These are phyloP conservation scores for Herpetomonas muscarum DNA, from an alignment of 208 protist species.

Conservation along the genomic window DNA sequence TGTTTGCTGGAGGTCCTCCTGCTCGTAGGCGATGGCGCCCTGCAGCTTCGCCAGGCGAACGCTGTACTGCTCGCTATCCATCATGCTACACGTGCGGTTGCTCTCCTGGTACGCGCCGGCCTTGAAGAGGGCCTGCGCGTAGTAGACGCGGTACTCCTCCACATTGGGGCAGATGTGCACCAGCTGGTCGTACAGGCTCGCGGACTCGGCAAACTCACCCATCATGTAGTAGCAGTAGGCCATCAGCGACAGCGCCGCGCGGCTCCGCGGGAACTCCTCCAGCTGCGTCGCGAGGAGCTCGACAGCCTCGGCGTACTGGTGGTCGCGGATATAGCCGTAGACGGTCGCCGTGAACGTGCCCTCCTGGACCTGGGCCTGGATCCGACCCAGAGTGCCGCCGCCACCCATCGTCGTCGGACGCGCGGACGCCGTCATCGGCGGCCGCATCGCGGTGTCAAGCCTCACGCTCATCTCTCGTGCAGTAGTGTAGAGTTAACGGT, in stretches of 20 bases:
- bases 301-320: slow-evolving; percentile 93
- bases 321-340: slow-evolving; percentile 93
- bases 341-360: slow-evolving; percentile 95
- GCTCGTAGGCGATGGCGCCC: slow-evolving; percentile 90
- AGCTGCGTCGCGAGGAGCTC: slow-evolving; percentile 86
- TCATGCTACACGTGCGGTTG: slow-evolving; percentile 68
- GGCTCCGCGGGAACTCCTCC: slow-evolving; percentile 92
- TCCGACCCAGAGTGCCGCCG: slow-evolving; percentile 88
- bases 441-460: slow-evolving; percentile 62
- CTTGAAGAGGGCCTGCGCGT: slow-evolving; percentile 95
- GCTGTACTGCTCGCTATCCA: slow-evolving; percentile 81
- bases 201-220: slow-evolving; percentile 87
- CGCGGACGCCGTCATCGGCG: slow-evolving; percentile 29
- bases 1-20: slow-evolving; percentile 89
- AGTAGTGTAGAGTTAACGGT: neutral
- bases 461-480: slow-evolving; percentile 25
- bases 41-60: slow-evolving; percentile 86
- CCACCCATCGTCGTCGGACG: slow-evolving; percentile 83
- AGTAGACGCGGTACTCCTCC: slow-evolving; percentile 95
- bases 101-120: slow-evolving; percentile 91
- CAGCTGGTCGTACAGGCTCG: slow-evolving; percentile 90
- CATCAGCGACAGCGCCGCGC: slow-evolving; percentile 95
- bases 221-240: slow-evolving; percentile 96
- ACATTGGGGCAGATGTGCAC: slow-evolving; percentile 89
- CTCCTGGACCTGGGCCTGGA: slow-evolving; percentile 88